Evolutionary conservation across 176 grass and related monocot species (phyloP).

Genomic region (Saccharum officinarum): DNA sequence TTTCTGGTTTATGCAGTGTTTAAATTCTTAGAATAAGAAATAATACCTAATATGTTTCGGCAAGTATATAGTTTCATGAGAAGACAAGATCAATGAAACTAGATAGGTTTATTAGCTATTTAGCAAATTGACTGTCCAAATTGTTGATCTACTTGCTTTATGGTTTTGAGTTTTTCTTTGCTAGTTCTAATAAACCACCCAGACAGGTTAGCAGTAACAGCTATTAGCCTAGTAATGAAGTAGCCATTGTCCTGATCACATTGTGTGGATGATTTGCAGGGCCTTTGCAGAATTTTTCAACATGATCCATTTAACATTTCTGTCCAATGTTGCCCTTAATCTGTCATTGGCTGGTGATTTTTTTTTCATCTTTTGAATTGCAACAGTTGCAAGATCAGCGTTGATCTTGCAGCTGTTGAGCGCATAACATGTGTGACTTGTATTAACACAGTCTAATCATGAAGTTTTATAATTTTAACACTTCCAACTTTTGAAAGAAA

Average conservation of each 20-base stretch:
- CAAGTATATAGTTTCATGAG: slow-evolving; percentile 13
- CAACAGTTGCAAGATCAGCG: neutral
- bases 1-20: neutral
- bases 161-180: neutral
- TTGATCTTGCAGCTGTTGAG: slow-evolving; percentile 5
- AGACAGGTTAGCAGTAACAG: neutral
- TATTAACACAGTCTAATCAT: neutral
- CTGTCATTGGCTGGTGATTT: neutral
- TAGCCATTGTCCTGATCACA: neutral
- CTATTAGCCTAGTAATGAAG: neutral
- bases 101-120: neutral
- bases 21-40: neutral
- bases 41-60: neutral
- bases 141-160: slow-evolving; percentile 18
- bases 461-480: neutral
- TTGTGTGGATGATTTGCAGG: neutral
- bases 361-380: neutral
- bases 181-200: neutral
- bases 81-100: neutral
- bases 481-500: neutral
- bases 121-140: neutral
- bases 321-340: slow-evolving; percentile 7
- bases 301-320: slow-evolving; percentile 17
- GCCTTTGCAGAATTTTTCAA: neutral
- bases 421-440: neutral